Evolutionary conservation across 305 asterid genomes (phyloP).

Genomic region (Fraxinus dipetala): DNA sequence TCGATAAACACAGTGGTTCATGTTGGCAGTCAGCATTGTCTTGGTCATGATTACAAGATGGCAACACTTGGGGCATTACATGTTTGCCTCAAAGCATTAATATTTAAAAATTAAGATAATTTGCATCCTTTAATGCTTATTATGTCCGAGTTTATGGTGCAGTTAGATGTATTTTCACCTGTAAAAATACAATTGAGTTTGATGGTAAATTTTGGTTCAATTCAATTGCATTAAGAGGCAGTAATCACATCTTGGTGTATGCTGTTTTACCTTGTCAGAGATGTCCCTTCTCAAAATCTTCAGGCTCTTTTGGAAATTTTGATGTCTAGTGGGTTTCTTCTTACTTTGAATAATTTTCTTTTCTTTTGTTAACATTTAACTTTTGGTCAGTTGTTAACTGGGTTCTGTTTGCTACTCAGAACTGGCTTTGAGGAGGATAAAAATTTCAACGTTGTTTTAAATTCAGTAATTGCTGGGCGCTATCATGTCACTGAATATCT

Average conservation of each 20-base stretch:
- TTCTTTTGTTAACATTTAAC: background rate
- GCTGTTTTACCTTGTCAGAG: background rate
- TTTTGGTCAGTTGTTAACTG: conserved; percentile 13
- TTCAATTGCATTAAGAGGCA: background rate
- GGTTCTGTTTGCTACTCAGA: conserved; percentile 48
- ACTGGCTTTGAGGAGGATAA: conserved; percentile 99
- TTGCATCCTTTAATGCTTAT: background rate
- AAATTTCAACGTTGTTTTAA: conserved; percentile 80
- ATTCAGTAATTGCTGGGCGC: conserved; percentile 95
- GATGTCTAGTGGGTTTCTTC: conserved; percentile 1
- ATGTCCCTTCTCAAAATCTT: background rate
- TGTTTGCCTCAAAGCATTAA: background rate
- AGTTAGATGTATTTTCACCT: background rate
- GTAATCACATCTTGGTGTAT: background rate
- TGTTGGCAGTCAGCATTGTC: background rate
- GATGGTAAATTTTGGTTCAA: background rate
- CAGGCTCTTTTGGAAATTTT: background rate
- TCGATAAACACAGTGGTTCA: background rate
- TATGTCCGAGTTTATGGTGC: background rate
- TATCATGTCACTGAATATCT: conserved; percentile 99
- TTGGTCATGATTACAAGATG: background rate
- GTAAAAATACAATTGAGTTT: background rate
- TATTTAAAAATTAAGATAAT: background rate
- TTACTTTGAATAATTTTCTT: background rate
- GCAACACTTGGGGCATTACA: background rate